phyloP scores from a whole-genome alignment of 1,139 yeast species.

The Chernovozyma sophiae-reginae region DNA sequence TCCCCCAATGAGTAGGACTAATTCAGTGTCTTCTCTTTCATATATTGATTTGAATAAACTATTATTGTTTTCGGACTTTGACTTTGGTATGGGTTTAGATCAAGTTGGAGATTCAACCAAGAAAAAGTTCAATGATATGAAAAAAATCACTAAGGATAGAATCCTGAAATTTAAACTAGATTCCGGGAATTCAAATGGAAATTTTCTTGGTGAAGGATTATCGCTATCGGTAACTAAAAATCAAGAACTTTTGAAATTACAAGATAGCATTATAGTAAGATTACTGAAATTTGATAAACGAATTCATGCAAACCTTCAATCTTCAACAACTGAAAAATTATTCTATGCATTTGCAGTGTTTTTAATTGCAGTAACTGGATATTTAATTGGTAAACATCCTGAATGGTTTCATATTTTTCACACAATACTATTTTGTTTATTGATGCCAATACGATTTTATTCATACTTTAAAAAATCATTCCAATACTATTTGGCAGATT shows the following conservation, averaged over 20 bases:
- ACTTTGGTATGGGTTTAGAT: constrained; percentile 40
- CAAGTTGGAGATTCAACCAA: constrained; percentile 34
- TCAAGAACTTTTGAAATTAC: constrained; percentile 27
- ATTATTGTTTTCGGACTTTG: constrained; percentile 39
- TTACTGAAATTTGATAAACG: constrained; percentile 58
- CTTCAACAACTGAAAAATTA: constrained; percentile 71
- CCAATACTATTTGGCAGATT: constrained; percentile 88
- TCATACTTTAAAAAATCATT: constrained; percentile 74
- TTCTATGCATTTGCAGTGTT: constrained; percentile 76
- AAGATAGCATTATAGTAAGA: constrained; percentile 29
- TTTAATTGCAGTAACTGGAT: constrained; percentile 67
- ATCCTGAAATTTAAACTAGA: constrained; percentile 20
- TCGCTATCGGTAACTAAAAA: constrained; percentile 6
- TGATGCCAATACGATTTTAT: constrained; percentile 84
- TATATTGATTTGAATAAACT: constrained; percentile 37
- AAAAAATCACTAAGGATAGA: constrained; percentile 29
- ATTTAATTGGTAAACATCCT: constrained; percentile 75
- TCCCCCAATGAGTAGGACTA: constrained; percentile 16
- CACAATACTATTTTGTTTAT: constrained; percentile 52
- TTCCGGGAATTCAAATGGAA: background rate
- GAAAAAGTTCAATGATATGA: constrained; percentile 34
- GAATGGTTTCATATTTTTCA: constrained; percentile 73
- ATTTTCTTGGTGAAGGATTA: constrained; percentile 1
- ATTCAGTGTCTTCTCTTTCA: constrained; percentile 32
- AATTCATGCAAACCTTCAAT: constrained; percentile 44